Evolutionary conservation across 495 filamentous ascomycete genomes (phyloP).

Genomic region (Podospora tetraspora): DNA sequence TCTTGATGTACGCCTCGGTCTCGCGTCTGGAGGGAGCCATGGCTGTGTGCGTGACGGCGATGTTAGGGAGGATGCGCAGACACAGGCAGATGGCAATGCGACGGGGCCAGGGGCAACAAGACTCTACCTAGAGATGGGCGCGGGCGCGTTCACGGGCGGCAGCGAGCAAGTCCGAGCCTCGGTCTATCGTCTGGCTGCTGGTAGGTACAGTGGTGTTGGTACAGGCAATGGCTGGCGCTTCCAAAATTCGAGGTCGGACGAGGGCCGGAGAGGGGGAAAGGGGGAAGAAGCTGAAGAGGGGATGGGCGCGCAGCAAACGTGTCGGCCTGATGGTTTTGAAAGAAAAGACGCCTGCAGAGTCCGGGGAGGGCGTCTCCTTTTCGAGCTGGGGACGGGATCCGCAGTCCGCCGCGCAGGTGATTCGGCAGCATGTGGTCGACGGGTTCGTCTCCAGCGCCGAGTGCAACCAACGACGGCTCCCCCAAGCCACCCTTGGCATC

Average conservation of each 20-base stretch:
- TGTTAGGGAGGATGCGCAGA: not conserved
- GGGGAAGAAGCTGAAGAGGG: not conserved
- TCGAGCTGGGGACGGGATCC: not conserved
- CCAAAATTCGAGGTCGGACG: not conserved
- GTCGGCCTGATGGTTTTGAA: conserved; percentile 11
- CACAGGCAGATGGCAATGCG: no score
- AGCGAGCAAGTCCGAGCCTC: no score
- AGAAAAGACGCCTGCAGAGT: not conserved
- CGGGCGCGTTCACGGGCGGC: no score
- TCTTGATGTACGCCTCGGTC: conserved; percentile 34
- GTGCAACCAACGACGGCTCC: conserved; percentile 5
- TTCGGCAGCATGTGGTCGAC: conserved; percentile 13
- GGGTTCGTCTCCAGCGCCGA: conserved; percentile 8
- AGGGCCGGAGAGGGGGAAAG: not conserved
- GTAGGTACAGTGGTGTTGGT: not conserved
- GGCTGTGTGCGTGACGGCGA: conserved; percentile 5
- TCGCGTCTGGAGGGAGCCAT: conserved; percentile 36
- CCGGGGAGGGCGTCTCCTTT: not conserved
- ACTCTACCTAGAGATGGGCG: no score
- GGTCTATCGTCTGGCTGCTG: not conserved
- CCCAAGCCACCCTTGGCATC: conserved; percentile 6
- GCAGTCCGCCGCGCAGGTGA: not conserved
- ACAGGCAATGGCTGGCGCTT: no score
- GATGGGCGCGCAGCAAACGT: not conserved
- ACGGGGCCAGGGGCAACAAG: no score